Conservation (phyloP, 352 stramenopile species). For the Thalassiosira livingstoniorum region DNA sequence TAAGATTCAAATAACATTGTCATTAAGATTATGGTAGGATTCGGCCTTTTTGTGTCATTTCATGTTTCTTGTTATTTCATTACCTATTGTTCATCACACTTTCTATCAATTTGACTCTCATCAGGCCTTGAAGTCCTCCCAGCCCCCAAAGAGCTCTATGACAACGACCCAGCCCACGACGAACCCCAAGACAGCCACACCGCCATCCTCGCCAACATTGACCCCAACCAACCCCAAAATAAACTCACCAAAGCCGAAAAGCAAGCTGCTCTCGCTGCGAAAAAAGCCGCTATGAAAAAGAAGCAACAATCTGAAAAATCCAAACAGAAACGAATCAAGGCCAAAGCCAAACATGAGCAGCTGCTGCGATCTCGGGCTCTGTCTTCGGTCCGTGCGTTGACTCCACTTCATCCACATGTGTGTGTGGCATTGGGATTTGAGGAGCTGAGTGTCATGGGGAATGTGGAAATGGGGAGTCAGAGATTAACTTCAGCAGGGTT, state of each 20-base stretch:
- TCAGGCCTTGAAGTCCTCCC: conserved; percentile 56
- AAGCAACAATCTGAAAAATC: conserved; percentile 53
- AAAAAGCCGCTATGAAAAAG: conserved; percentile 42
- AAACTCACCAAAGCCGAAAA: conserved; percentile 46
- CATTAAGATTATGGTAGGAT: neutral
- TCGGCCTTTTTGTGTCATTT: neutral
- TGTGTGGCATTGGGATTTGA: conserved; percentile 59
- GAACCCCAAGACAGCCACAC: conserved; percentile 52
- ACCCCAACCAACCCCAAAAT: conserved; percentile 24
- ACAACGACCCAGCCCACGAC: conserved; percentile 23
- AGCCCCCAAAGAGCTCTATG: conserved; percentile 52
- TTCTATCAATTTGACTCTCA: conserved; percentile 3
- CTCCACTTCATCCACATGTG: conserved; percentile 53
- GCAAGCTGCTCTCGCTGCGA: conserved; percentile 34
- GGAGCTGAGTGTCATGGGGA: conserved; percentile 43
- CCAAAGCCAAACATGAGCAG: conserved; percentile 58
- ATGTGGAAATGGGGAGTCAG: neutral
- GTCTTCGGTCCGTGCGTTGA: conserved; percentile 36
- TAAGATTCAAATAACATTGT: too few species aligned
- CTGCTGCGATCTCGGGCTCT: conserved; percentile 43
- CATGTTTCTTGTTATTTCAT: conserved; percentile 12
- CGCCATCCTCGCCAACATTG: conserved; percentile 47
- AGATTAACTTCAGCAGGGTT: conserved; percentile 33
- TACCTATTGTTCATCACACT: neutral
- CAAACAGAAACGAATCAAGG: conserved; percentile 58